A percentile compares a stretch with the other conserved stretches of the same genome.
Evolutionary conservation across 257 asterid genomes (phyloP).

Genomic region (Solanum clarkiae): DNA sequence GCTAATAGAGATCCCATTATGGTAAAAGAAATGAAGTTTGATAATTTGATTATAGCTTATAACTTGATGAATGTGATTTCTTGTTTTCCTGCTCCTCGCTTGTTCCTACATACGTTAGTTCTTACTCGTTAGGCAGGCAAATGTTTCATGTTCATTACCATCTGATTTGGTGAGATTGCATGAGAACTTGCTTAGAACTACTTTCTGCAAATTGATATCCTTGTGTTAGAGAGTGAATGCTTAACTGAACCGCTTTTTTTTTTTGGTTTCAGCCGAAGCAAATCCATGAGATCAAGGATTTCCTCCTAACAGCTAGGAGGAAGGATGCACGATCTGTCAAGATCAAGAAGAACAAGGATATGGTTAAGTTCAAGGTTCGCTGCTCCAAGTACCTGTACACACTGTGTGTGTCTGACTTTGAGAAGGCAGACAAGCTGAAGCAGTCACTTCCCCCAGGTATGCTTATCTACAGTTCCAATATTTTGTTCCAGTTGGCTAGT

Average conservation of each 20-base stretch:
- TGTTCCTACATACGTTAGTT: neutral
- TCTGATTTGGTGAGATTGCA: neutral
- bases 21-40: neutral
- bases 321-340: constrained; percentile 18
- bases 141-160: neutral
- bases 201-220: neutral
- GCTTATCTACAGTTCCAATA: neutral
- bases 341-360: constrained; percentile 22
- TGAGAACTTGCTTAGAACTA: neutral
- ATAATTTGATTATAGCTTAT: neutral
- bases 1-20: neutral
- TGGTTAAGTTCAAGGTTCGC: constrained; percentile 21
- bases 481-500: neutral
- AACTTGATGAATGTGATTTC: neutral
- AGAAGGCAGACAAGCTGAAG: constrained; percentile 26
- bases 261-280: constrained; percentile 8
- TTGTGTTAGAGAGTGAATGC: neutral
- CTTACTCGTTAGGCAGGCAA: rapidly evolving
- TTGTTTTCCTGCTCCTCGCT: neutral
- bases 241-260: neutral
- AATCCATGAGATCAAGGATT: constrained; percentile 21
- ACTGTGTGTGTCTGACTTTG: constrained; percentile 8
- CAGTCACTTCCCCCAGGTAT: constrained; percentile 25
- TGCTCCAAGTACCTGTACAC: constrained; percentile 25
- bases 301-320: constrained; percentile 21